Base-by-base conservation (phyloP, 805 yeast genomes). In the Blastobotrys peoriensis region DNA sequence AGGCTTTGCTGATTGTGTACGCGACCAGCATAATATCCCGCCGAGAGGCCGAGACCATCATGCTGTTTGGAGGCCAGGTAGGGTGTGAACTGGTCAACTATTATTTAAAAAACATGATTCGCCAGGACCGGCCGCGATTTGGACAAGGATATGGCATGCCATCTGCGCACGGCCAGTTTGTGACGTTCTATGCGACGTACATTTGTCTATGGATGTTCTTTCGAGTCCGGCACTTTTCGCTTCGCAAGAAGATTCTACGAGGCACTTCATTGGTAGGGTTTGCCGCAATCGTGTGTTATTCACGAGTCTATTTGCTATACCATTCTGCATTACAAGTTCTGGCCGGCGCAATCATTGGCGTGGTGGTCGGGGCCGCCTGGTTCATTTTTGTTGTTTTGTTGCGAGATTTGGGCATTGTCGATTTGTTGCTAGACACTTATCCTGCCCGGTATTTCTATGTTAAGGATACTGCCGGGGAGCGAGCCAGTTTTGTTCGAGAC, bases 151-250 rank as follows among this genome's bases (percentile, higher is more conserved):
- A 82, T 61, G 98, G 98, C 0, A 91, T 91, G 97, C 98, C 98
- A 0, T 80, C 89, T 43, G 96, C 98, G 1, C 98, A 91, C 64
- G 79, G 96, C 0, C 98, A 91, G 65, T 93, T 89, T 63, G 84
- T 91, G 88, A 94, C 95, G 2, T 93, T 79, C 60, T 79, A 83
- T 51, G 73, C 49, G 47, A 71, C 55, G 9, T 63, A 67, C 41
- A 48, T 64, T 5, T 41, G 54, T 15, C 38, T 63, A 36, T 65
- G 70, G 60, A 58, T 63, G 55, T 43, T 39, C 34, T 48, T 54
- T 38, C 43, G 62, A 16, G 62, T 58, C 9, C 58, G 58, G 2
- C 61, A 60, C 35, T 58, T 56, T 42, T 48, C 63, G n/a, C 43
- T 51, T 5, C 41, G 46, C 17, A 59, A 57, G 37, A 53, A 54